Base-by-base conservation (phyloP, 129 eudicot species). In the Mikania micrantha region DNA sequence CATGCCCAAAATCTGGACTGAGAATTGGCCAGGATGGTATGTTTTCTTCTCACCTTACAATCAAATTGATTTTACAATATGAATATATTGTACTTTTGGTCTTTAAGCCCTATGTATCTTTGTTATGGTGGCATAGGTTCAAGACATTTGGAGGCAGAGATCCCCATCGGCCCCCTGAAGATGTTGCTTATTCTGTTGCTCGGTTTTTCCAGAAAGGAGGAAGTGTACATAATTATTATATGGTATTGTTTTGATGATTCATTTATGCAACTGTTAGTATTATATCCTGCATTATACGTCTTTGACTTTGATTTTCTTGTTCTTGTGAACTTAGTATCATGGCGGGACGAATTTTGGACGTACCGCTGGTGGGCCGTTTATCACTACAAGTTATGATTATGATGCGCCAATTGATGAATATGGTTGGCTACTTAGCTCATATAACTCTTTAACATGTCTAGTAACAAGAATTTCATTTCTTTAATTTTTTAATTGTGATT, bases 311-410 rank as follows among this genome's bases (percentile, higher is more conserved):
- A 48, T 22, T 38, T 57, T 66, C 40, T 9, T 66, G 48, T 67
- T 32, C 36, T 7, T 32, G 36, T n/a, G 60, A 34, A 19, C 78
- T 69, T 73, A 93, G 99, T 93, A 93, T 80, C 99, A 93, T 34
- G 99, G 96, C 57, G 99, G 99, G 50, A 93, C 99, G 67, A 93
- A 93, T 69, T 93, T 89, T 78, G 99, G 96, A 24, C 96, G 99
- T 66, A 93, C 99, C 60, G 70, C 99, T 68, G 96, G 99, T 63
- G 99, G 99, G 21, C 99, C 99, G 27, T 93, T 93, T 71, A 84
- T 93, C 31, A 89, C 96, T 35, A 93, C 99, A n/a, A 93, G 99
- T 73, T 93, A 93, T 79, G 99, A 93, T 77, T 93, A 93, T 69
- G 96, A 93, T 79, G 99, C 99, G 61, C 99, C 99, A 44, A 79